phyloP scores from a whole-genome alignment of 2,329 filamentous ascomycete genomes.

The Claviceps spartinae region DNA sequence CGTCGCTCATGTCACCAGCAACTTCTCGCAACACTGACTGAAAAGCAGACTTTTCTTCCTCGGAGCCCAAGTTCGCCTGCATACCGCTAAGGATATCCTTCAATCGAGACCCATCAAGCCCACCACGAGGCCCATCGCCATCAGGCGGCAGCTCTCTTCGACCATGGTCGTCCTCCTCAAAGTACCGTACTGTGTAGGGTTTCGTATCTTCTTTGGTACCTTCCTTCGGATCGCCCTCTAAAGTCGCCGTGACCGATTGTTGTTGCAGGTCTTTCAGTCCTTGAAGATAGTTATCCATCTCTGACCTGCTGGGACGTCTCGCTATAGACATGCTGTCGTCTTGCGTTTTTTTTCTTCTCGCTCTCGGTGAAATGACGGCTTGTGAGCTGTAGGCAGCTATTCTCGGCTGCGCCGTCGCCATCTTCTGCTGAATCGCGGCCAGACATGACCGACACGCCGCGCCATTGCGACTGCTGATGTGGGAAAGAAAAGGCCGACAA shows the following conservation, averaged over 20 bases:
- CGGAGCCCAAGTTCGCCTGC: conserved; percentile 22
- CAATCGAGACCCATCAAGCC: conserved; percentile 22
- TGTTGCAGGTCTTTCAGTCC: conserved; percentile 14
- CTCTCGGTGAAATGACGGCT: conserved; percentile 10
- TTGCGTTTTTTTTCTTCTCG: conserved; percentile 8
- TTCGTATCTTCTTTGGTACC: conserved; percentile 7
- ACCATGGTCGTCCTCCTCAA: conserved; percentile 29
- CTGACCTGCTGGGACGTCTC: conserved; percentile 14
- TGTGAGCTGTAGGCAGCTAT: conserved; percentile 21
- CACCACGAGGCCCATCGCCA: conserved; percentile 26
- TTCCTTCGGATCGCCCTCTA: conserved; percentile 5
- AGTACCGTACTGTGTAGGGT: conserved; percentile 28
- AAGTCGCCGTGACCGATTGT: conserved; percentile 3
- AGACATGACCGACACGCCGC: conserved; percentile 26
- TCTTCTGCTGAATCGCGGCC: conserved; percentile 15
- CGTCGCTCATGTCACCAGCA: conserved; percentile 16
- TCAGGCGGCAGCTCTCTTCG: conserved; percentile 23
- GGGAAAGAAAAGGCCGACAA: conserved; percentile 21
- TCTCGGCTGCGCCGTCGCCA: conserved; percentile 13
- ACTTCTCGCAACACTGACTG: conserved; percentile 22
- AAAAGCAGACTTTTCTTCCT: conserved; percentile 21
- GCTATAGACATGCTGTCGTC: conserved; percentile 7
- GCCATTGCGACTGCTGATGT: conserved; percentile 21
- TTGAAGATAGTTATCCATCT: conserved; percentile 16
- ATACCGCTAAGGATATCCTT: conserved; percentile 24